Percentiles rank a stretch among this genome's conserved stretches.
These are phyloP conservation scores for Boletus rubescentipes DNA, from an alignment of 768 basidiomycete species.

Conservation along the genomic window DNA sequence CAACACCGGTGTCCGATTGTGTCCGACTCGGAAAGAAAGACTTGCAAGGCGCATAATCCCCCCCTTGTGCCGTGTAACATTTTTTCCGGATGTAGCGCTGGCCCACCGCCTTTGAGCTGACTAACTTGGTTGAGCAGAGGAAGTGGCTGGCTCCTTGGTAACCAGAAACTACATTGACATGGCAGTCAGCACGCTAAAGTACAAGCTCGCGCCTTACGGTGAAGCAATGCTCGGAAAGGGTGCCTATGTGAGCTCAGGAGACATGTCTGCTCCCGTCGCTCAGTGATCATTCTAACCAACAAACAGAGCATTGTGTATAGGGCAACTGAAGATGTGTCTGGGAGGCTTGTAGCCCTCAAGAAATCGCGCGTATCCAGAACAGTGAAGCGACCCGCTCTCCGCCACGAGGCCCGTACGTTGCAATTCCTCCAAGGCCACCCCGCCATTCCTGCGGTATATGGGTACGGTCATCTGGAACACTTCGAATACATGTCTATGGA, in stretches of 20 bases:
- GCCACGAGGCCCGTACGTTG: background rate
- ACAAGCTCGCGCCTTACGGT: slow-evolving; percentile 1
- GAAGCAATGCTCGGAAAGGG: background rate
- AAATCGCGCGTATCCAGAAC: background rate
- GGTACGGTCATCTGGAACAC: slow-evolving; percentile 1
- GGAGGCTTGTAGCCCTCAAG: background rate
- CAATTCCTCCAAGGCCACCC: background rate
- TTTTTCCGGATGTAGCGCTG: no score
- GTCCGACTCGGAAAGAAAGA: no score
- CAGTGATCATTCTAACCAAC: background rate
- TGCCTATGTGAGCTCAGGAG: background rate
- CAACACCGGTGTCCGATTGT: no score
- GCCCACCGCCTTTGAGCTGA: no score
- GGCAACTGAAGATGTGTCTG: background rate
- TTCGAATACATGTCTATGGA: slow-evolving; percentile 1
- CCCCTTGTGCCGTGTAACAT: no score
- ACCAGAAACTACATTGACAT: no score
- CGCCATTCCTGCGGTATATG: background rate
- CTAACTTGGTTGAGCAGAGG: no score
- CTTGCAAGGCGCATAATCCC: no score
- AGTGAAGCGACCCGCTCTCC: background rate
- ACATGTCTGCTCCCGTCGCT: background rate
- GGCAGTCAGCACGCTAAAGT: background rate
- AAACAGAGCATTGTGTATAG: background rate
- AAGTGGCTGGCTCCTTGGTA: no score